phyloP scores from a whole-genome alignment of 306 rosid species.

The Vachellia collinsii region DNA sequence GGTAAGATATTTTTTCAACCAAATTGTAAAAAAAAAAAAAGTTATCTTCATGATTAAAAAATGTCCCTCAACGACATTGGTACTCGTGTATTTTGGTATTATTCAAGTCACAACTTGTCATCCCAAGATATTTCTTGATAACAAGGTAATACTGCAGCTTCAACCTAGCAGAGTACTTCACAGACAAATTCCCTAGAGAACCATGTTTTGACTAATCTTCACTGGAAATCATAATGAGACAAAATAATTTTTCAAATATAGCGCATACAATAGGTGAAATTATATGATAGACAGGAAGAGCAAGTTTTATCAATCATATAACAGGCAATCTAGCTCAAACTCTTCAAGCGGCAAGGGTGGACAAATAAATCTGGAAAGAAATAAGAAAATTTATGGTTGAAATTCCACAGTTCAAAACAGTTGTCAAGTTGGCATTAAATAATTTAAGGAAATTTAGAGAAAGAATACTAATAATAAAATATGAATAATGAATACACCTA shows the following conservation, averaged over 20 bases:
- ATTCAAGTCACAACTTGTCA: background rate
- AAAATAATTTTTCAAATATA: background rate
- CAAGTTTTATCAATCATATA: background rate
- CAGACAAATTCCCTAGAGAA: conserved; percentile 26
- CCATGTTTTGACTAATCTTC: conserved; percentile 9
- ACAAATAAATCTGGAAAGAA: background rate
- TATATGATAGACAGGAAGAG: background rate
- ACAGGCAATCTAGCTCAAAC: background rate
- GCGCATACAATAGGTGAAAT: background rate
- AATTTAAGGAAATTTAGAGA: no score
- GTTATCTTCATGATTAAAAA: background rate
- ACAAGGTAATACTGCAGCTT: conserved; percentile 3
- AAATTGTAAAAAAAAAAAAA: background rate
- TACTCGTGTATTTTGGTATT: background rate
- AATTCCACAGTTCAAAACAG: no score
- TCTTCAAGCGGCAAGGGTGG: background rate
- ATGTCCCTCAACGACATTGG: background rate
- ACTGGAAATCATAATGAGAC: conserved; percentile 6
- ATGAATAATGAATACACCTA: no score
- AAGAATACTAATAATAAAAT: no score
- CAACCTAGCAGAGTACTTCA: background rate
- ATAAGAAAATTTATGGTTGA: background rate
- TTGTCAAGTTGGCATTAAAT: no score
- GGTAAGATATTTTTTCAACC: background rate
- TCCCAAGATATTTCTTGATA: conserved; percentile 4